Conservation (phyloP, 1,284 basidiomycete genomes). For the Trametes pubescens region DNA sequence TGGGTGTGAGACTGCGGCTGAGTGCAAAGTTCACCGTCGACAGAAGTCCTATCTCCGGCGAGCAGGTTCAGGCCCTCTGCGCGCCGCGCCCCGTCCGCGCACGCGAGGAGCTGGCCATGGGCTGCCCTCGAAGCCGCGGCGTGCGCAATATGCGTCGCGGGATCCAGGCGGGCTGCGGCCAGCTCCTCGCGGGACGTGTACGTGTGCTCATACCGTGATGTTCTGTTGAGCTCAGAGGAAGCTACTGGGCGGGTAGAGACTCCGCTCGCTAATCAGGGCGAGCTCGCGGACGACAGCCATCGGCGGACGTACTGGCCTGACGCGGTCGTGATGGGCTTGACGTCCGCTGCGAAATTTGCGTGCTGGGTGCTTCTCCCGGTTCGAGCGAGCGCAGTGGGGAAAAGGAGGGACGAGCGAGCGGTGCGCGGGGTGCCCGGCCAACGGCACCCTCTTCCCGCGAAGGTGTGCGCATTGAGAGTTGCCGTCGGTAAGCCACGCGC, state of each 20-base stretch:
- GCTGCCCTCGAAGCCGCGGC: conserved; percentile 7
- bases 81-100: conserved; percentile 1
- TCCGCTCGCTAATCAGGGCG: conserved; percentile 30
- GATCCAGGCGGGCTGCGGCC: conserved; percentile 15
- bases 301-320: conserved; percentile 26
- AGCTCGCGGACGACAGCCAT: conserved; percentile 8
- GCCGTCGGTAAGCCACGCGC: conserved; percentile 17
- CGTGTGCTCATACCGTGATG: not conserved
- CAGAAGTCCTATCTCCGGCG: conserved; percentile 21
- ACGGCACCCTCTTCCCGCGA: conserved; percentile 26
- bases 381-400: conserved; percentile 10
- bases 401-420: conserved; percentile 2
- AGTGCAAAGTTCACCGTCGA: conserved; percentile 1
- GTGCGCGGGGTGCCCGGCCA: conserved; percentile 8
- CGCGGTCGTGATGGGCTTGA: conserved; percentile 23
- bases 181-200: not conserved
- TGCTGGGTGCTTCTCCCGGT: conserved; percentile 18
- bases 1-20: conserved; percentile 15
- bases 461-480: conserved; percentile 15
- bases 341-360: conserved; percentile 18
- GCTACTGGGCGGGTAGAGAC: conserved; percentile 3
- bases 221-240: conserved; percentile 13
- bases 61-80: not conserved
- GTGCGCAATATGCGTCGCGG: not conserved
- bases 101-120: conserved; percentile 7